Evolutionary conservation across 1,284 basidiomycete species (phyloP), one percentile per base, ranked within the genome.

Genomic region (Leccinum fallax): DNA sequence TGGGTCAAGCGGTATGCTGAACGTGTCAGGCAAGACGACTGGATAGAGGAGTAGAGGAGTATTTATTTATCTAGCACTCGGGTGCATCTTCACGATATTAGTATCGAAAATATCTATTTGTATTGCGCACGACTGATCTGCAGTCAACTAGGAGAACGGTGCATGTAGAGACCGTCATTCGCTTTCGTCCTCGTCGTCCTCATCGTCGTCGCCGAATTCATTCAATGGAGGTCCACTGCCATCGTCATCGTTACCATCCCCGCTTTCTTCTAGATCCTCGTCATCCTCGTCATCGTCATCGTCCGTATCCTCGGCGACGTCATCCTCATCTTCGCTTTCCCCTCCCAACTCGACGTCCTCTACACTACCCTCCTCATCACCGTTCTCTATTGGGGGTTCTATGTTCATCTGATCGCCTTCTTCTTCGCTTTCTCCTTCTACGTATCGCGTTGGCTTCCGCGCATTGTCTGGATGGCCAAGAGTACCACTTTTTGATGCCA

Each of bases 341-440:
- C 82, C 84, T 59, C 85, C 86, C 13, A 91, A 74, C 63, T 85
- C 86, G 58, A 89, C 79, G 66, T 90, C 89, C 69, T 89, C 88
- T 66, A 92, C 74, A 72, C 86, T 86, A 52, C 85, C 87, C 64
- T 85, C 84, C 54, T 90, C 87, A 58, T 86, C 87, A 8, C 77
- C 86, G 57, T 80, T 85, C 67, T 87, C 82, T 58, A 81, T 78
- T 66, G 83, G 86, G 66, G 92, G 83, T 63, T 89, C 86, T 64
- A 89, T 83, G 61, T 89, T 85, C 78, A 89, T 88, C 52, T 83
- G 87, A 24, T 85, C 83, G 55, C 84, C 84, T 49, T 86, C 86
- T 58, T 86, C 85, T 61, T 87, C 90, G 60, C 90, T 90, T 70
- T 94, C 92, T 5, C 90, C 87, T 77, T 92, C 89, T 15, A 93